Evolutionary conservation across 2,329 filamentous ascomycete genomes (phyloP).

Genomic region (Fusarium drepaniforme): DNA sequence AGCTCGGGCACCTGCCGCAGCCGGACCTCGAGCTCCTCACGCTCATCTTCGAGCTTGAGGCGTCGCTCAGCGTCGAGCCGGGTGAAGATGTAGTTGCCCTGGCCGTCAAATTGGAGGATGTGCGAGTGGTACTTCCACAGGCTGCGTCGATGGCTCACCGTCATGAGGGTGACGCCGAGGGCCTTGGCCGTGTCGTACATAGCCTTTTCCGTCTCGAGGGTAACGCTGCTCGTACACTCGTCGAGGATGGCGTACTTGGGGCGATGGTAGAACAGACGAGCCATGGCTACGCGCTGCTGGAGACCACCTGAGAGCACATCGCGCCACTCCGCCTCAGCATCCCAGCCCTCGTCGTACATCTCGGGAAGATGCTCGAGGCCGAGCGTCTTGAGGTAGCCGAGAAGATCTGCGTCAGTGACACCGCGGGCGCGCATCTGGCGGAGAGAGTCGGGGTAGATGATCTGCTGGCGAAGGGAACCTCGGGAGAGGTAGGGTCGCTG

Average conservation of each 20-base stretch:
- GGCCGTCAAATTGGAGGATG: conserved; percentile 96
- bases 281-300: conserved; percentile 97
- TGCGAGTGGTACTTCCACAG: conserved; percentile 96
- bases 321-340: conserved; percentile 96
- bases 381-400: conserved; percentile 80
- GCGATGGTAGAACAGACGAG: conserved; percentile 90
- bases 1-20: conserved; percentile 89
- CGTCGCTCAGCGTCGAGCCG: conserved; percentile 88
- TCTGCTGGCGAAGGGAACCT: conserved; percentile 93
- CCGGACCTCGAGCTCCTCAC: conserved; percentile 90
- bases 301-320: conserved; percentile 92
- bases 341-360: conserved; percentile 83
- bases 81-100: conserved; percentile 92
- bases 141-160: conserved; percentile 89
- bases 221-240: conserved; percentile 96
- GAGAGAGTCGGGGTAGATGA: conserved; percentile 93
- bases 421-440: conserved; percentile 89
- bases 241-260: conserved; percentile 96
- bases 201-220: conserved; percentile 90
- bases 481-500: conserved; percentile 94
- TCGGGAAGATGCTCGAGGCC: conserved; percentile 87
- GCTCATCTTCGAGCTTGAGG: conserved; percentile 92
- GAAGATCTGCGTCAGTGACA: conserved; percentile 84
- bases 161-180: conserved; percentile 95
- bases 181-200: conserved; percentile 98